Percentiles rank a stretch among this genome's conserved stretches.
Evolutionary conservation across 2,329 filamentous ascomycete genomes (phyloP).

Genomic region (Phialophora verrucosa): DNA sequence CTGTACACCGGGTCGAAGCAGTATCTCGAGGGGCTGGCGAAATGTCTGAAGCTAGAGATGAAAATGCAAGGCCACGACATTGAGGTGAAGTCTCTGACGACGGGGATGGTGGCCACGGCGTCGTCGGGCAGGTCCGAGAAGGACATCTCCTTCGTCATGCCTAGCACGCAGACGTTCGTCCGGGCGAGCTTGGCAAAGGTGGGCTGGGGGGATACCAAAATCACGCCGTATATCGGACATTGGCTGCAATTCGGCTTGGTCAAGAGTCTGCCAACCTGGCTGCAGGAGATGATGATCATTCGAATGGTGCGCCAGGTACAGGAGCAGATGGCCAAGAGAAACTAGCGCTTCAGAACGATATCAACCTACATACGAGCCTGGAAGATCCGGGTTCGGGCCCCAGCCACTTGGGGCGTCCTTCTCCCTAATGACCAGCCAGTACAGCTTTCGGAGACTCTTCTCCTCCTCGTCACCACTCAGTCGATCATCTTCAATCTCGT

Average conservation of each 20-base stretch:
- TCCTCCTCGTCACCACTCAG: conserved; percentile 21
- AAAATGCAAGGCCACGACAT: conserved; percentile 45
- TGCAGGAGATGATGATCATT: conserved; percentile 18
- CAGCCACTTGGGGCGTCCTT: conserved; percentile 10
- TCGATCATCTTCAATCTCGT: conserved; percentile 6
- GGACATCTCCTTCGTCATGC: conserved; percentile 19
- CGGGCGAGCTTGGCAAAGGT: conserved; percentile 44
- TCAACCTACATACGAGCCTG: background rate
- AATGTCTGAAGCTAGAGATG: conserved; percentile 53
- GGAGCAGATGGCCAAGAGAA: background rate
- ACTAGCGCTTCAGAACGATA: background rate
- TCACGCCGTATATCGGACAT: conserved; percentile 46
- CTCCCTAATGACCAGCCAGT: conserved; percentile 21
- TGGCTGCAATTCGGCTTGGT: conserved; percentile 38
- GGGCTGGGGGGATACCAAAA: conserved; percentile 44
- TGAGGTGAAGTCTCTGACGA: conserved; percentile 48
- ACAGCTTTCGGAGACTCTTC: conserved; percentile 21
- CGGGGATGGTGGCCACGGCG: conserved; percentile 44
- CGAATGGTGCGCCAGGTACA: background rate
- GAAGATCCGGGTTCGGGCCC: conserved; percentile 5
- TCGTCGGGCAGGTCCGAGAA: conserved; percentile 19
- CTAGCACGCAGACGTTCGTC: conserved; percentile 41
- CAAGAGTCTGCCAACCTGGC: conserved; percentile 16
- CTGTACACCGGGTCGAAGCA: conserved; percentile 57
- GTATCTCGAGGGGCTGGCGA: conserved; percentile 52